Conservation (phyloP, 2,329 filamentous ascomycete species). For the Ilyonectria sp. region DNA sequence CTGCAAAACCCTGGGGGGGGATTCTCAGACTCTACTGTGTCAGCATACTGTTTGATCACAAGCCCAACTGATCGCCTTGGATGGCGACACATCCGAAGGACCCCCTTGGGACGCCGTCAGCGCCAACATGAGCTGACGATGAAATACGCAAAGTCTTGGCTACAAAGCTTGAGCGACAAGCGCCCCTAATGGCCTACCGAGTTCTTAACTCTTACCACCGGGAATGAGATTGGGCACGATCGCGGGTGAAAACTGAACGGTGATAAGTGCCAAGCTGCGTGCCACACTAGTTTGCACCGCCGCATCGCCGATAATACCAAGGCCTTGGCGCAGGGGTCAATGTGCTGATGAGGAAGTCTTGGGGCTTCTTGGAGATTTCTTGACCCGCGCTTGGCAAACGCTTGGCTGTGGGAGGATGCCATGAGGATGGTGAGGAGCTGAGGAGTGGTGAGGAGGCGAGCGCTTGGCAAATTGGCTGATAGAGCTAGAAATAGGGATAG, state of each 20-base stretch:
- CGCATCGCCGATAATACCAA: slow-evolving; percentile 46
- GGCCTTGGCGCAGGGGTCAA: slow-evolving; percentile 40
- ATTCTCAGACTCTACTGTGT: no score
- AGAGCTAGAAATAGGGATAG: not conserved
- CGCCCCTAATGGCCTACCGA: not conserved
- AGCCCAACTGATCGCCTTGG: not conserved
- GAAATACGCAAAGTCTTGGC: slow-evolving; percentile 19
- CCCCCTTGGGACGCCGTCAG: not conserved
- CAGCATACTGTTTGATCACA: not conserved
- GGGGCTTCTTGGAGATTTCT: slow-evolving; percentile 1
- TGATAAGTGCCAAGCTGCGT: not conserved
- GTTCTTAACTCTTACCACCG: not conserved
- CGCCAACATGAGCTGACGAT: not conserved
- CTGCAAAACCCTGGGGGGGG: not conserved
- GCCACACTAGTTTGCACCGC: slow-evolving; percentile 41
- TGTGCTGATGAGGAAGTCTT: slow-evolving; percentile 2
- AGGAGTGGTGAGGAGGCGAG: not conserved
- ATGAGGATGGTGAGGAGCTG: not conserved
- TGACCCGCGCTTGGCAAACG: slow-evolving; percentile 19
- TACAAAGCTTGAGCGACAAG: slow-evolving; percentile 28
- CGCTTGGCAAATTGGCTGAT: not conserved
- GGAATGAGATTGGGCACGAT: not conserved
- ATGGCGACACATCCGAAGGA: not conserved
- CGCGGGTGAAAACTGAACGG: not conserved
- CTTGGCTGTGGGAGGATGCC: slow-evolving; percentile 8